Evolutionary conservation across 2,329 filamentous ascomycete genomes (phyloP).

Genomic region (Fusarium citri): DNA sequence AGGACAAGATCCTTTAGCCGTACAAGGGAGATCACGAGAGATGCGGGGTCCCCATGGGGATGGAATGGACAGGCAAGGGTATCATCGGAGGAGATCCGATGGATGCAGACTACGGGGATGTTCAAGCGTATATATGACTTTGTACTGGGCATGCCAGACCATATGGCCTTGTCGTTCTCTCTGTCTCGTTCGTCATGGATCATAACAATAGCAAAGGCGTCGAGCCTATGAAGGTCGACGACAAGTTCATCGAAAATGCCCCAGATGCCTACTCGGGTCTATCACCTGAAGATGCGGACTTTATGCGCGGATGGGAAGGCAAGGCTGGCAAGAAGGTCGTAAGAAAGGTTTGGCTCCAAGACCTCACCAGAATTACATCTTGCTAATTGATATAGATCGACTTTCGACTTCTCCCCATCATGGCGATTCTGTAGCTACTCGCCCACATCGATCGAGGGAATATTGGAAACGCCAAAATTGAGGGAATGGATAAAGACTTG

Average conservation of each 20-base stretch:
- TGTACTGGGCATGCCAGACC: fast-evolving
- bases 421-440: constrained; percentile 33
- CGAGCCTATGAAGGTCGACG: background rate
- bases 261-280: constrained; percentile 42
- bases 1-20: background rate
- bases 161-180: fast-evolving
- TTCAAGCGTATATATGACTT: background rate
- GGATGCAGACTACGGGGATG: background rate
- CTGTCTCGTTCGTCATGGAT: background rate
- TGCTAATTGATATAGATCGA: constrained; percentile 17
- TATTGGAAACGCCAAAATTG: constrained; percentile 44
- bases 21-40: background rate
- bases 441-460: constrained; percentile 39
- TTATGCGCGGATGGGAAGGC: constrained; percentile 31
- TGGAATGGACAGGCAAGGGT: background rate
- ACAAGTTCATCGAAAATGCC: constrained; percentile 11
- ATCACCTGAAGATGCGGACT: constrained; percentile 22
- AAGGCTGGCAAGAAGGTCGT: constrained; percentile 28
- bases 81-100: background rate
- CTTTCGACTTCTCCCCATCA: constrained; percentile 31
- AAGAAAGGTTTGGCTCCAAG: constrained; percentile 1
- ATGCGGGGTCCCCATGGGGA: constrained; percentile 11
- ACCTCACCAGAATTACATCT: fast-evolving
- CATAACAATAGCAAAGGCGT: background rate
- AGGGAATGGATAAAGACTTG: constrained; percentile 60